Conservation (phyloP, 2,329 filamentous ascomycete genomes). For the Claviceps africana region DNA sequence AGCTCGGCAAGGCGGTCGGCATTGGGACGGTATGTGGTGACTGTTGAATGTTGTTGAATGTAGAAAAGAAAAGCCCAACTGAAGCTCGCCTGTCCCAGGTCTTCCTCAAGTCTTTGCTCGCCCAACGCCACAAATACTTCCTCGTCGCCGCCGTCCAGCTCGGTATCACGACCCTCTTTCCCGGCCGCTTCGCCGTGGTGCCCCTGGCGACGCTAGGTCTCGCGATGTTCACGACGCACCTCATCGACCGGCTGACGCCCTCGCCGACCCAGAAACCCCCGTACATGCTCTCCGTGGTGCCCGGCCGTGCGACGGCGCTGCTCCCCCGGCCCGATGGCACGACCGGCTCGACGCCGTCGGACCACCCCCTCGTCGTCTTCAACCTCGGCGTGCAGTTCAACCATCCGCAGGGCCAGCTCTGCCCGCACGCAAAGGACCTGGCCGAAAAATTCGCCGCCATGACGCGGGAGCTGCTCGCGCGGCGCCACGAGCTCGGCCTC, state of each 20-base stretch:
- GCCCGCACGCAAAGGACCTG: conserved; percentile 28
- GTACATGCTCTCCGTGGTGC: conserved; percentile 15
- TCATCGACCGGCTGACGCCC: conserved; percentile 11
- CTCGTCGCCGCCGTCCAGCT: conserved; percentile 23
- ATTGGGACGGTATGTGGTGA: conserved; percentile 10
- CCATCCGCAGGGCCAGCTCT: conserved; percentile 34
- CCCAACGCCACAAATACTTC: conserved; percentile 18
- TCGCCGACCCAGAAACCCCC: neutral
- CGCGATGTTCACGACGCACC: conserved; percentile 17
- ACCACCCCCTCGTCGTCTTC: conserved; percentile 25
- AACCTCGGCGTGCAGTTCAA: conserved; percentile 29
- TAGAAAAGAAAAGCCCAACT: neutral
- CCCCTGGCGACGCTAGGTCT: conserved; percentile 18
- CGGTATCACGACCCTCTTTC: conserved; percentile 19
- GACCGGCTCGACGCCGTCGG: conserved; percentile 15
- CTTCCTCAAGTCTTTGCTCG: conserved; percentile 19
- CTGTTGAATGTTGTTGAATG: neutral
- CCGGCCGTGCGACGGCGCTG: conserved; percentile 21
- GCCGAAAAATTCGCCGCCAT: conserved; percentile 25
- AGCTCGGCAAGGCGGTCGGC: conserved; percentile 6
- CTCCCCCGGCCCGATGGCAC: conserved; percentile 14
- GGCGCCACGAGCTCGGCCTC: conserved; percentile 31
- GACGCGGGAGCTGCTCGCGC: conserved; percentile 18
- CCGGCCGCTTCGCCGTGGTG: conserved; percentile 20
- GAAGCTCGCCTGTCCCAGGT: neutral